Evolutionary conservation across 2,329 filamentous ascomycete genomes (phyloP).

Genomic region (Exophiala aquamarina): DNA sequence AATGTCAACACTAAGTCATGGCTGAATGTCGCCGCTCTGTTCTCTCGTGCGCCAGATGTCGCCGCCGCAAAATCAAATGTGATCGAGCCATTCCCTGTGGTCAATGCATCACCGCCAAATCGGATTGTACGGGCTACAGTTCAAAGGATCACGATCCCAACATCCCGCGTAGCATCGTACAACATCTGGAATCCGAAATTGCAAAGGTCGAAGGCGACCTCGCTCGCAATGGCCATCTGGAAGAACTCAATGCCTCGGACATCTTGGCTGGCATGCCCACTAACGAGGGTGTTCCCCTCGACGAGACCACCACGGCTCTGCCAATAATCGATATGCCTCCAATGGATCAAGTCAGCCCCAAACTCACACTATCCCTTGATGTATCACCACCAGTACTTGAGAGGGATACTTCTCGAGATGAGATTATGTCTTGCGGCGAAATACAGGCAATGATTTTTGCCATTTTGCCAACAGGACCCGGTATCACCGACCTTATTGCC

Average conservation of each 20-base stretch:
- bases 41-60: constrained; percentile 30
- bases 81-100: constrained; percentile 32
- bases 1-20: constrained; percentile 14
- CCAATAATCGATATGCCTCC: constrained; percentile 22
- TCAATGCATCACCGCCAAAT: constrained; percentile 31
- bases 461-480: constrained; percentile 31
- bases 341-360: constrained; percentile 11
- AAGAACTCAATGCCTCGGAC: constrained; percentile 28
- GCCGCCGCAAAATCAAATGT: constrained; percentile 31
- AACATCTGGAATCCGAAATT: constrained; percentile 36
- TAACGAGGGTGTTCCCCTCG: constrained; percentile 24
- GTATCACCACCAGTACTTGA: constrained; percentile 1
- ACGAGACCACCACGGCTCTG: constrained; percentile 11
- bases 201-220: constrained; percentile 34
- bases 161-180: constrained; percentile 36
- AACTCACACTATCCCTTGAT: constrained; percentile 10
- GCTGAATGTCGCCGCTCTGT: constrained; percentile 30
- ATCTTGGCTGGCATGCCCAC: constrained; percentile 30
- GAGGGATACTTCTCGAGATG: constrained; percentile 26
- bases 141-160: constrained; percentile 29
- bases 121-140: constrained; percentile 33
- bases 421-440: constrained; percentile 31
- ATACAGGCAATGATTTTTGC: constrained; percentile 33
- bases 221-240: constrained; percentile 30
- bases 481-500: constrained; percentile 33